Percentiles rank a stretch among this genome's conserved stretches.
Conservation (phyloP, 495 filamentous ascomycete genomes). For the Elaphomyces granulatus region DNA sequence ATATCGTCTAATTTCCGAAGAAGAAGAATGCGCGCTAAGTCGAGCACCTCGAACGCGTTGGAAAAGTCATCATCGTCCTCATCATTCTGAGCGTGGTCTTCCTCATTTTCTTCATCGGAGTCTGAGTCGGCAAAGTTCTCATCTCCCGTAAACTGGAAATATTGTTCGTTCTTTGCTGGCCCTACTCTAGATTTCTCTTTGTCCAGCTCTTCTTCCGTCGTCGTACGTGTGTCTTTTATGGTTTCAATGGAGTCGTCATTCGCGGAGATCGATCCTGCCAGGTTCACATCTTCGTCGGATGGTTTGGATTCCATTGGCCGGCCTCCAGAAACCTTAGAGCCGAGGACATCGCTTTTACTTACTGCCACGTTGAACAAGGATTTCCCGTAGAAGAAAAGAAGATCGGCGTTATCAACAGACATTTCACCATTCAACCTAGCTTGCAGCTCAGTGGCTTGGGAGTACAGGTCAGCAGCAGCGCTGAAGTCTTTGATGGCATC, state of each 20-base stretch:
- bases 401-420: constrained; percentile 73
- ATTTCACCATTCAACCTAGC: constrained; percentile 86
- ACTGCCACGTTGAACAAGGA: constrained; percentile 86
- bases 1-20: constrained; percentile 40
- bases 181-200: constrained; percentile 25
- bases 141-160: constrained; percentile 87
- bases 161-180: constrained; percentile 42
- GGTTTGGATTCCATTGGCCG: constrained; percentile 22
- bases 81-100: constrained; percentile 35
- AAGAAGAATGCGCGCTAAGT: constrained; percentile 75
- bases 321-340: constrained; percentile 61
- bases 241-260: constrained; percentile 17
- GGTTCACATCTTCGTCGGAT: constrained; percentile 6
- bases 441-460: constrained; percentile 78
- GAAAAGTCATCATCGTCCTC: constrained; percentile 86
- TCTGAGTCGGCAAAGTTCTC: constrained; percentile 76
- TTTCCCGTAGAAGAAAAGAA: constrained; percentile 87
- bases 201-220: constrained; percentile 23
- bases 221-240: constrained; percentile 12
- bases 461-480: constrained; percentile 71
- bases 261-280: constrained; percentile 8
- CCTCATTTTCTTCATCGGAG: constrained; percentile 41
- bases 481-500: constrained; percentile 80
- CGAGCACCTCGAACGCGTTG: constrained; percentile 80
- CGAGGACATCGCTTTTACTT: constrained; percentile 86